Base-by-base conservation (phyloP, 2,329 filamentous ascomycete species). In the Fusarium decemcellulare region DNA sequence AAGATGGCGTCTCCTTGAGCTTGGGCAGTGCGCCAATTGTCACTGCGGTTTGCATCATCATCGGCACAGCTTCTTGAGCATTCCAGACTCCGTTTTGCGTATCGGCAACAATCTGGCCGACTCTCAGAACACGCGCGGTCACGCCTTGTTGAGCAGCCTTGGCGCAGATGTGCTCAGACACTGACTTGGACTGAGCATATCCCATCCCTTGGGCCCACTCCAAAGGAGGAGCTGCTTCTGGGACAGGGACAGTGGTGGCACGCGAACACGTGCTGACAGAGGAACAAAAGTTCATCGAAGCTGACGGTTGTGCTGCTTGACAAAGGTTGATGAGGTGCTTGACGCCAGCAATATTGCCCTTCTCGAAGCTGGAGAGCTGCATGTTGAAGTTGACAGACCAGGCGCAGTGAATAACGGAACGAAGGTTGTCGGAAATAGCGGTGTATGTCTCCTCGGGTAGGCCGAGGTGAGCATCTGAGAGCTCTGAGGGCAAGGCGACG, bases 361-460 rank as follows among this genome's bases (percentile, higher is more conserved):
- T 71, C 52, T 86, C 86, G 65, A 88, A 88, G 55, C 80, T 85
- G 3, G 78, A 76, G 2, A 88, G 78, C 1, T 78, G 78, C 67
- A 88, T 81, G 72, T 87, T 88, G 78, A 89, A 89, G 73, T 88
- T 88, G 30, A 88, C 86, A 2, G 84, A 78, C 86, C 86, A 88
- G 0, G 86, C 85, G 64, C 80, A 80, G 76, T 88, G 85, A 29
- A 88, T 83, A 18, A 87, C 80, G 12, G 75, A 73, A 0, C 81
- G 81, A 2, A 87, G 71, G 2, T 77, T 61, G 8, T 54, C 46
- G 11, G 50, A 56, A 2, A 85, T 68, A 11, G 73, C 66, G 11
- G 67, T 32, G 30, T 80, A 80, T 63, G 85, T 34, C n/a, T 54
- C 32, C 15, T 46, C 18, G 2, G 53, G 48, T 14, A 52, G 30